Evolutionary conservation across 331 rosid genomes (phyloP).

Genomic region (Acacia concinna): DNA sequence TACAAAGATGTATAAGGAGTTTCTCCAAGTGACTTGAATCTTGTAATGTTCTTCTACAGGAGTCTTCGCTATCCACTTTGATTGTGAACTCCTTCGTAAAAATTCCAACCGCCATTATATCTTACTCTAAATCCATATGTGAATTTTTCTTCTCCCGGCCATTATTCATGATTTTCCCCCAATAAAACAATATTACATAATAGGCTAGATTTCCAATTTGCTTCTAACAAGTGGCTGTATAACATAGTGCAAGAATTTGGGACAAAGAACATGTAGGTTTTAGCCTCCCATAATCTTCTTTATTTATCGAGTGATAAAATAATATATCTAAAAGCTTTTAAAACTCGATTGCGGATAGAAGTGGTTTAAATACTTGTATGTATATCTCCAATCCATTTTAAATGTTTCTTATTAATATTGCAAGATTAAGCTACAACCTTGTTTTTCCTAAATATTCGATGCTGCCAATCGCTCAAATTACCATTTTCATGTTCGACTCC

Average conservation of each 20-base stretch:
- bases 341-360: neutral
- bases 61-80: too few species aligned
- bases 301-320: neutral
- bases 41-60: too few species aligned
- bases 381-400: neutral
- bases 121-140: neutral
- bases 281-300: neutral
- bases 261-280: neutral
- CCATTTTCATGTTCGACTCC: neutral
- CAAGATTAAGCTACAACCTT: neutral
- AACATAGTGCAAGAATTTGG: neutral
- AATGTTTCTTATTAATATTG: neutral
- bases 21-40: too few species aligned
- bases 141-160: slow-evolving; percentile 25
- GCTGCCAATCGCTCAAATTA: too few species aligned
- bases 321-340: neutral
- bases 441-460: neutral
- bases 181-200: too few species aligned
- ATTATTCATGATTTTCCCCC: neutral
- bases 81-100: neutral
- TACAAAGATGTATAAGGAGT: too few species aligned
- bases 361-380: neutral
- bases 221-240: neutral
- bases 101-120: neutral
- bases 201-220: neutral